Evolutionary conservation across 1,139 yeast genomes (phyloP), one percentile per base, ranked within the genome.

Genomic region (Pichia norvegensis): DNA sequence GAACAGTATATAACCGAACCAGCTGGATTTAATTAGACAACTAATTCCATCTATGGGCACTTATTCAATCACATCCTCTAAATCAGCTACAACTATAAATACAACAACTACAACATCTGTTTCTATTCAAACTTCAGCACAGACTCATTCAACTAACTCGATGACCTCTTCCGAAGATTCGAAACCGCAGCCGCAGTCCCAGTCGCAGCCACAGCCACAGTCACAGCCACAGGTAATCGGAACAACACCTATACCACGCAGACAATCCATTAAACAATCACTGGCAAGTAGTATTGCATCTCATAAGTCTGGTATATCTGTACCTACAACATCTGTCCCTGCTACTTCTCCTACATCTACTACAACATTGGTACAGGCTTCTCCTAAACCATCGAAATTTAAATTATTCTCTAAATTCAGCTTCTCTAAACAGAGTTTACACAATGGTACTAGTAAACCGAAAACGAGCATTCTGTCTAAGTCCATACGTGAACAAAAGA

Each of bases 391-490:
- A 14, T 44, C 48, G 5, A 47, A 45, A 31, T 40, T 47, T 8
- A 44, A 44, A 49, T 46, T 44, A 4, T 47, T 47, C 22, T 49
- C 52, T 3, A 46, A 56, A 45, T 51, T 56, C 13, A 53, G 58
- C 10, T 57, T 56, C 36, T 48, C 55, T 5, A 54, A 55, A 35
- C 55, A 55, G 36, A 33, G 39, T 22, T 42, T 48, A 4, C 51
- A 48, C 21, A 48, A 42, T 11, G 35, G 29, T 8, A 40, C 31
- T 20, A 36, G 22, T 8, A 53, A 46, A 19, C 39, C 45, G 33
- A 45, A 43, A 4, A 53, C 47, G 33, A 52, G 53, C 40, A 49
- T 48, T 29, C 45, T 53, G 33, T 55, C 59, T 13, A 42, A 52
- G 14, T 47, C 52, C 27, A 56, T 52, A 36, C 43, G 16, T 35